Conservation (phyloP, 139 green algal genomes). For the Ulvella scutata region DNA sequence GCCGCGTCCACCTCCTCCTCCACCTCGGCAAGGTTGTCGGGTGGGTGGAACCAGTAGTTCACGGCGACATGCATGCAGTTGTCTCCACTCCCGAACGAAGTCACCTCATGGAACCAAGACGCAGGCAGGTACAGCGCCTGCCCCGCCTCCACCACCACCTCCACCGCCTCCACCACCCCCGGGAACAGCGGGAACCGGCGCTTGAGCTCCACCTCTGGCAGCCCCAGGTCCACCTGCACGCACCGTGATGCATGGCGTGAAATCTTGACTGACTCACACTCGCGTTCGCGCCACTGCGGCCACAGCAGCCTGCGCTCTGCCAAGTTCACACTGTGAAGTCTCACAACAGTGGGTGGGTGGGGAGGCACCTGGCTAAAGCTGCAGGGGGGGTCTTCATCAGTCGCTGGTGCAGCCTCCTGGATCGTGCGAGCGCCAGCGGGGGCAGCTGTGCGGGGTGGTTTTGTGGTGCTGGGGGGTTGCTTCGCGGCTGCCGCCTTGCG, state of each 20-base stretch:
- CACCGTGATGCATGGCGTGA: too few species aligned
- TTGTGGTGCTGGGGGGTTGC: too few species aligned
- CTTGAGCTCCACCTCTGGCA: conserved; percentile 18
- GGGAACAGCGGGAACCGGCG: conserved; percentile 42
- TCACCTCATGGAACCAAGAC: conserved; percentile 84
- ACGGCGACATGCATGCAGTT: conserved; percentile 48
- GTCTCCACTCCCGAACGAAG: conserved; percentile 21
- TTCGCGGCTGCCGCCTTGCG: neutral
- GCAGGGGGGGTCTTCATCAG: conserved; percentile 9
- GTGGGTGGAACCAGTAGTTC: conserved; percentile 81
- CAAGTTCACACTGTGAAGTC: too few species aligned
- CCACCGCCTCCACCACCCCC: conserved; percentile 22
- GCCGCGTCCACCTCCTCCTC: neutral
- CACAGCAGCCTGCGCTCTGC: conserved; percentile 7
- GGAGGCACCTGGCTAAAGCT: conserved; percentile 38
- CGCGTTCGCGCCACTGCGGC: conserved; percentile 8
- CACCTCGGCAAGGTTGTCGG: conserved; percentile 57
- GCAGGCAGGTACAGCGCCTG: conserved; percentile 61
- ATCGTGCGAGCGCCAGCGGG: too few species aligned
- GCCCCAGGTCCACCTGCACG: conserved; percentile 12
- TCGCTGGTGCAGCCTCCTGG: too few species aligned
- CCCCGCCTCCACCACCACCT: conserved; percentile 25
- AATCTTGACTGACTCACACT: too few species aligned
- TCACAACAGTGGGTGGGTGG: neutral
- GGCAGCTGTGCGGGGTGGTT: too few species aligned